Conservation (phyloP, 192 early-diverging fungal species). For the Rhizophagus clarus region DNA sequence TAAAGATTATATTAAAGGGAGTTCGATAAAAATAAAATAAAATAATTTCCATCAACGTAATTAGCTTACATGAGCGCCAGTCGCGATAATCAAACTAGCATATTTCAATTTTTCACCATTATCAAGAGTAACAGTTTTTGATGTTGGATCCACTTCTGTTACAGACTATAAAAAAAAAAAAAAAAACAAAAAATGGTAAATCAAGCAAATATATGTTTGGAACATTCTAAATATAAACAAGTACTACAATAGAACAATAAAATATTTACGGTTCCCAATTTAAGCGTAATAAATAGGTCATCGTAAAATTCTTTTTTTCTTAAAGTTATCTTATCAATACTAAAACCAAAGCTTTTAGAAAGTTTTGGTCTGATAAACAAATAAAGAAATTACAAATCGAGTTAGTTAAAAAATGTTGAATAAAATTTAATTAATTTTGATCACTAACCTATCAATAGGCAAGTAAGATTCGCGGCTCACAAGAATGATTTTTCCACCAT, state of each 20-base stretch:
- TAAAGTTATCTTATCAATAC: conserved; percentile 42
- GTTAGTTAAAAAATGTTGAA: background rate
- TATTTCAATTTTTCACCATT: conserved; percentile 42
- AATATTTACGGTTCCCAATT: conserved; percentile 43
- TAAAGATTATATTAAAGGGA: background rate
- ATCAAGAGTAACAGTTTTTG: conserved; percentile 44
- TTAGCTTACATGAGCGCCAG: conserved; percentile 53
- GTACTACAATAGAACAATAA: background rate
- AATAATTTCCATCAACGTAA: background rate
- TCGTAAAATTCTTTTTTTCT: conserved; percentile 46
- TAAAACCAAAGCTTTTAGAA: conserved; percentile 49
- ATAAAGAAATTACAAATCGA: background rate
- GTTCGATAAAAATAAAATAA: background rate
- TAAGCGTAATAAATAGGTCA: conserved; percentile 48
- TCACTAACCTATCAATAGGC: conserved; percentile 53
- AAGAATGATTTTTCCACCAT: conserved; percentile 47
- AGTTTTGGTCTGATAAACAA: conserved; percentile 50
- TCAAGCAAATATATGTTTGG: background rate
- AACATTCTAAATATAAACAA: background rate
- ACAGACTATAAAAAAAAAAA: conserved; percentile 32
- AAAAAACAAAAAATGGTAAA: conserved; percentile 9
- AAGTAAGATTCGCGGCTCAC: conserved; percentile 53
- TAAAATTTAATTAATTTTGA: background rate
- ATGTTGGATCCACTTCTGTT: conserved; percentile 41
- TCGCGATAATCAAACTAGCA: conserved; percentile 52